Conservation (phyloP, 257 asterid species). For the Salvia rosmarinus region DNA sequence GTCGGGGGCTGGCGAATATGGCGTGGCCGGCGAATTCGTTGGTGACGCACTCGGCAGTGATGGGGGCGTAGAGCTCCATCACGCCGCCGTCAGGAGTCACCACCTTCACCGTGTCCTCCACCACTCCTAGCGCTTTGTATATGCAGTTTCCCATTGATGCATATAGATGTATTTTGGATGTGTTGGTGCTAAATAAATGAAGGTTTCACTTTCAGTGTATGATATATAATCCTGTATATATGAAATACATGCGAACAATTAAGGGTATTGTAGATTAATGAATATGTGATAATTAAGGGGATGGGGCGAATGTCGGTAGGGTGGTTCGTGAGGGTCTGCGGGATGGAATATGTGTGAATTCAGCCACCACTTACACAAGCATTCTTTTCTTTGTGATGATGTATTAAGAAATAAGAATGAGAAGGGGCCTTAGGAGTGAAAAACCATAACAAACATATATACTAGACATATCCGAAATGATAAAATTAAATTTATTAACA, state of each 20-base stretch:
- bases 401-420: no score
- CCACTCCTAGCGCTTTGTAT: conserved; percentile 36
- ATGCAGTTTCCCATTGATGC: conserved; percentile 49
- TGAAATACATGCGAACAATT: neutral
- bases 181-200: neutral
- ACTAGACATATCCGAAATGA: no score
- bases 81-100: conserved; percentile 52
- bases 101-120: conserved; percentile 41
- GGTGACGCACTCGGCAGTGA: conserved; percentile 57
- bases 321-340: conserved; percentile 28
- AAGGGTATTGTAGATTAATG: neutral
- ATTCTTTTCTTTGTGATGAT: conserved; percentile 27
- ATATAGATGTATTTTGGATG: neutral
- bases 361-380: conserved; percentile 31
- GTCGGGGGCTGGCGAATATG: conserved; percentile 43
- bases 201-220: neutral
- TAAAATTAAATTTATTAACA: no score
- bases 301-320: conserved; percentile 30
- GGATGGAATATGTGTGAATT: conserved; percentile 28
- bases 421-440: no score
- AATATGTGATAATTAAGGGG: neutral
- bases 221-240: neutral
- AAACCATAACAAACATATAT: no score
- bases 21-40: conserved; percentile 58
- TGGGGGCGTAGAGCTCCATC: conserved; percentile 63